Base-by-base conservation (phyloP, 108 stramenopile genomes). In the Stephanodiscus triporus region DNA sequence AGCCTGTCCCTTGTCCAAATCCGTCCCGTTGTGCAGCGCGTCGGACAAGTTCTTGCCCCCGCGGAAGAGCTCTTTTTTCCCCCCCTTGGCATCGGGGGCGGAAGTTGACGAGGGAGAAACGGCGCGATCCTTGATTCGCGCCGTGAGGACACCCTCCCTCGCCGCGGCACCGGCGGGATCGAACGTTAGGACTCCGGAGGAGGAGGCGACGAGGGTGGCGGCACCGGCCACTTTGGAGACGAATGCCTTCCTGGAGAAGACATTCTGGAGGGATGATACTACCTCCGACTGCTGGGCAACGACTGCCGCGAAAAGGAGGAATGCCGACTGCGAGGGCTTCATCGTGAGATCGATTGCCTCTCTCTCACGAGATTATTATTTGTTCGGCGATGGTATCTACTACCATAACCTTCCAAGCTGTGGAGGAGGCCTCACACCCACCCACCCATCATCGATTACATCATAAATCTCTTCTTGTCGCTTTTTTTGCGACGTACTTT, bases 1-100 rank as follows among this genome's bases (percentile, higher is more conserved):
- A 1, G 60, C 58, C 58, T 76, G 60, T 13, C 29, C 61, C 16
- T 14, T 38, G 40, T 70, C 62, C 55, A 76, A 37, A 24, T 70
- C 75, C 9, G 75, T 76, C 27, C 75, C 75, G 40, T 76, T 70
- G 45, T 70, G 69, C 38, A 69, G 56, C 20, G 75, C 75, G 63
- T 76, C 75, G 6, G 60, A 59, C 0, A 58, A 11, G 2, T 70
- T 45, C 68, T 70, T 76, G 1, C 69, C 69, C 13, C 75, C 69
- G 7, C 75, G 75, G 38, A 70, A 27, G 40, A 55, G 37, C 26
- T 56, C 53, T 30, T 37, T 70, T 34, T 70, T 70, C 14, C 23
- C 36, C 2, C 24, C 42, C 36, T 57, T 48, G 40, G 40, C 40
- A 40, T 40, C 40, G 40, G 40, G 11, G 40, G 40, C n/a, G n/a